These are phyloP conservation scores for Pseudogymnoascus sp. DNA, from an alignment of 2,329 filamentous ascomycete genomes.

Conservation along the genomic window DNA sequence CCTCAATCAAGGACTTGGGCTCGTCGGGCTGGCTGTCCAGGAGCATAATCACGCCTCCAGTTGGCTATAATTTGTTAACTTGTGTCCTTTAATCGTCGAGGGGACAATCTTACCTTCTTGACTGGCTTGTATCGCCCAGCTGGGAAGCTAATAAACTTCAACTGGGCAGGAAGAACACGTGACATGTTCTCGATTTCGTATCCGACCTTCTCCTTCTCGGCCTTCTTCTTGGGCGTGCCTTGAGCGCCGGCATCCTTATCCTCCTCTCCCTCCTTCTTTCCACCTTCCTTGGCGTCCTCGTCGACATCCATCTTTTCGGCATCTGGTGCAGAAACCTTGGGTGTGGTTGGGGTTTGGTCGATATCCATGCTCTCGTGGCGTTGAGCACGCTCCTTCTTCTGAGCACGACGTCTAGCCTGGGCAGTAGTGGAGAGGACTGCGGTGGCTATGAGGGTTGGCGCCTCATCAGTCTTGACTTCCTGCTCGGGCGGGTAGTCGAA, in stretches of 20 bases:
- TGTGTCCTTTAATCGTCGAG: background rate
- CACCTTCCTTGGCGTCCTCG: slow-evolving; percentile 44
- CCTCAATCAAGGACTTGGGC: slow-evolving; percentile 72
- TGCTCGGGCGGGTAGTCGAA: slow-evolving; percentile 98
- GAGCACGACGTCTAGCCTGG: slow-evolving; percentile 88
- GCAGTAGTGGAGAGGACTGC: slow-evolving; percentile 94
- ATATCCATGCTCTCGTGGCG: slow-evolving; percentile 93
- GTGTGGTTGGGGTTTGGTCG: slow-evolving; percentile 68
- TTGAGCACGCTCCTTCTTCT: slow-evolving; percentile 87
- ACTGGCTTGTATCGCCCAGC: slow-evolving; percentile 88
- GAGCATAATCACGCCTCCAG: slow-evolving; percentile 87
- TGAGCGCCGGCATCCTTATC: slow-evolving; percentile 58
- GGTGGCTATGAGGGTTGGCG: slow-evolving; percentile 86
- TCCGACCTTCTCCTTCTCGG: slow-evolving; percentile 91
- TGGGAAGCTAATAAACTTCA: slow-evolving; percentile 93
- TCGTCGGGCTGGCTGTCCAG: slow-evolving; percentile 75
- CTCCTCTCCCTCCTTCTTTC: slow-evolving; percentile 41
- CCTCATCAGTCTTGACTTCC: slow-evolving; percentile 89
- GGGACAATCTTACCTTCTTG: slow-evolving; percentile 58
- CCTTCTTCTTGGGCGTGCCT: slow-evolving; percentile 70
- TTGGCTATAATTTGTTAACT: slow-evolving; percentile 58
- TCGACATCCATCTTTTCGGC: slow-evolving; percentile 86
- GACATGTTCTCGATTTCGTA: slow-evolving; percentile 91
- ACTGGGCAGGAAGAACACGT: slow-evolving; percentile 80
- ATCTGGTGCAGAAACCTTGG: slow-evolving; percentile 47